Evolutionary conservation across 2,329 filamentous ascomycete species (phyloP).

Genomic region (Ceratocystiopsis brevicomis): DNA sequence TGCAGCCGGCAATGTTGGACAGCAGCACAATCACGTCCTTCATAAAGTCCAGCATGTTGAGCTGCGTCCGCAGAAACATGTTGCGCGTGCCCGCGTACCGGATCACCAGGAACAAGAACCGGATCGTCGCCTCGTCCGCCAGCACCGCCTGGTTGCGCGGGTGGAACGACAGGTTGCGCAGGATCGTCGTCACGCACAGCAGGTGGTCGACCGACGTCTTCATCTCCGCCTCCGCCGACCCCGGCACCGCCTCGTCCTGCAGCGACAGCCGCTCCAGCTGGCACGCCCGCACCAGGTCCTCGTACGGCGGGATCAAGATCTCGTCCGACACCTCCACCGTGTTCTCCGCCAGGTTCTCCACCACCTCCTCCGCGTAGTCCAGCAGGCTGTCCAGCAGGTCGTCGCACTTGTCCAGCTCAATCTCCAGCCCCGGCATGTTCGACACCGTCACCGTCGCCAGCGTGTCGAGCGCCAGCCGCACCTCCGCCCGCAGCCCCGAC

Average conservation of each 20-base stretch:
- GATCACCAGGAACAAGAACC: conserved; percentile 68
- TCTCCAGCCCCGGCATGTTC: conserved; percentile 40
- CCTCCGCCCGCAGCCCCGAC: conserved; percentile 73
- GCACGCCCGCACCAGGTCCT: conserved; percentile 69
- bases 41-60: conserved; percentile 89
- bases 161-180: conserved; percentile 81
- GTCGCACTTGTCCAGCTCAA: conserved; percentile 56
- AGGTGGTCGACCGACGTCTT: conserved; percentile 74
- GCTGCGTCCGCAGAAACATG: conserved; percentile 62
- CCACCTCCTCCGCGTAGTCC: conserved; percentile 78
- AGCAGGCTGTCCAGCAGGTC: conserved; percentile 76
- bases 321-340: conserved; percentile 74
- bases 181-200: conserved; percentile 76
- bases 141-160: conserved; percentile 55
- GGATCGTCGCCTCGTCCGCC: conserved; percentile 59
- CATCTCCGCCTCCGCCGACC: conserved; percentile 59
- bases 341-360: conserved; percentile 68
- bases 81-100: conserved; percentile 76
- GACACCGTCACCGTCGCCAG: conserved; percentile 51
- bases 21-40: conserved; percentile 82
- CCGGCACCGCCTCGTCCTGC: conserved; percentile 54
- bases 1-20: conserved; percentile 66
- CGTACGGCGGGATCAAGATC: conserved; percentile 66
- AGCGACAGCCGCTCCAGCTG: conserved; percentile 53
- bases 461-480: conserved; percentile 76